phyloP scores from a whole-genome alignment of 192 early-diverging fungal genomes.

The Umbelopsis isabellina region DNA sequence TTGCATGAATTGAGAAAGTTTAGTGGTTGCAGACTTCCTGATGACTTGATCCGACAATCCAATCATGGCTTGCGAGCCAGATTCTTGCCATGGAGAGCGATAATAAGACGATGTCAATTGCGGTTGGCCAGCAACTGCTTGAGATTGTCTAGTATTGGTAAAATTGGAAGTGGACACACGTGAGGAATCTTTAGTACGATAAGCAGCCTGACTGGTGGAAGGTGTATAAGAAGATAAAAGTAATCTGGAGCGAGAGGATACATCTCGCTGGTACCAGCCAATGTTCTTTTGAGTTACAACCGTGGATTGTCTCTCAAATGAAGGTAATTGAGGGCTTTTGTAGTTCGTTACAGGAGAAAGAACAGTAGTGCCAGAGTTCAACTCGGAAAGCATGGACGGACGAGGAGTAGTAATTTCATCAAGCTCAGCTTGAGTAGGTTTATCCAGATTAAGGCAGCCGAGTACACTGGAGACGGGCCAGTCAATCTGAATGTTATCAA shows the following conservation, averaged over 20 bases:
- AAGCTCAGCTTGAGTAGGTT: not conserved
- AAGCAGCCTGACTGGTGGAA: not conserved
- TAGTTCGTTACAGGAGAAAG: not conserved
- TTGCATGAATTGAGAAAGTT: not conserved
- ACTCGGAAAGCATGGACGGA: not conserved
- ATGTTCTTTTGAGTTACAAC: not conserved
- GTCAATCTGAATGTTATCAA: conserved; percentile 10
- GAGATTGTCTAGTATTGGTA: not conserved
- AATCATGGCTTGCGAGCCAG: not conserved
- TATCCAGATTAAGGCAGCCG: not conserved
- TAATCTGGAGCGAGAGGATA: not conserved
- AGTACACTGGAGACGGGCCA: conserved; percentile 4
- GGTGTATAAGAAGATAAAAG: not conserved
- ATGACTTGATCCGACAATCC: not conserved
- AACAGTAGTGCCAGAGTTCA: not conserved
- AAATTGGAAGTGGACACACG: not conserved
- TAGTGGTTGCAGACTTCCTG: not conserved
- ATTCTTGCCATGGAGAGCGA: not conserved
- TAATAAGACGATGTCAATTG: not conserved
- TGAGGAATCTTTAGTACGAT: not conserved
- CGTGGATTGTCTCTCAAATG: too few species aligned
- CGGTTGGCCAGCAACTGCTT: not conserved
- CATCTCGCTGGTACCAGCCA: conserved; percentile 16
- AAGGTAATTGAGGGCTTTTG: not conserved
- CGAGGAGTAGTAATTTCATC: conserved; percentile 3